phyloP scores from a whole-genome alignment of 2,329 filamentous ascomycete genomes.

The Fusarium scirpi region DNA sequence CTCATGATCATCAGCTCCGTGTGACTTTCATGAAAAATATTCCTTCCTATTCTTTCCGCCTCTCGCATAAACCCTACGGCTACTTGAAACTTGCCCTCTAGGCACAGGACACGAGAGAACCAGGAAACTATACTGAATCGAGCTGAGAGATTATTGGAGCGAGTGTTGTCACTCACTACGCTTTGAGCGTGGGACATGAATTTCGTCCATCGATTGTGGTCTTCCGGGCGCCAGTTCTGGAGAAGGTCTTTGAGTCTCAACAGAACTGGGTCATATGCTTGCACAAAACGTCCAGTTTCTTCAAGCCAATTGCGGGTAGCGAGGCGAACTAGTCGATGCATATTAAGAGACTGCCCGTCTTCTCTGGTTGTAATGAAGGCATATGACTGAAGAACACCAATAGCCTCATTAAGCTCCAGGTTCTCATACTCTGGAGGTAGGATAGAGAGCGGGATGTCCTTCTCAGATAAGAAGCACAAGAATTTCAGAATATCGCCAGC shows the following conservation, averaged over 20 bases:
- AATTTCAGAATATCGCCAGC: not conserved
- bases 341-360: not conserved
- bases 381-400: not conserved
- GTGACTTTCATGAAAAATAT: accelerated
- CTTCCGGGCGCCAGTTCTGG: accelerated
- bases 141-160: accelerated
- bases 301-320: not conserved
- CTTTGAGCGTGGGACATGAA: not conserved
- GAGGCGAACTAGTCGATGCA: not conserved
- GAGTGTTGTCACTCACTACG: accelerated
- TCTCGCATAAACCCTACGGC: accelerated
- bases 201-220: accelerated
- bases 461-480: not conserved
- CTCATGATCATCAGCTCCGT: accelerated
- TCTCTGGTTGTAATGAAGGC: accelerated
- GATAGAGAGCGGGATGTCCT: not conserved
- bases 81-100: accelerated
- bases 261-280: not conserved
- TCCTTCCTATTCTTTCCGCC: accelerated
- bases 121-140: accelerated
- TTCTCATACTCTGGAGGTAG: not conserved
- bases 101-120: accelerated
- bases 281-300: not conserved
- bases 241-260: accelerated
- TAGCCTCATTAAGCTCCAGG: not conserved